Evolutionary conservation across 805 yeast genomes (phyloP).

Genomic region (Starmerella vitae): DNA sequence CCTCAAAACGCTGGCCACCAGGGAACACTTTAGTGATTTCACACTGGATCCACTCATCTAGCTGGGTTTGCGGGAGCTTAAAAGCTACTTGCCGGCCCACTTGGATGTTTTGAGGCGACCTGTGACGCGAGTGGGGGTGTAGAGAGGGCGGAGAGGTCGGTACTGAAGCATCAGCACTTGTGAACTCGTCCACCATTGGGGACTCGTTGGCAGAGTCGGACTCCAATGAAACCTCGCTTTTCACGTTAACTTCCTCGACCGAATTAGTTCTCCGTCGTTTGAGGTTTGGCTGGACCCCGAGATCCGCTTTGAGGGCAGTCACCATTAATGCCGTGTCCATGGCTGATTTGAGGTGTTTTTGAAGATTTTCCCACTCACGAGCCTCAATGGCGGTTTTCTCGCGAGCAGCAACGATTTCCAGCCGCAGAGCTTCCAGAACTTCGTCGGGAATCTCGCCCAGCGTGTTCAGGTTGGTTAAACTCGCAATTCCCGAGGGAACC

Average conservation of each 20-base stretch:
- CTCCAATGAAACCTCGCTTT: background rate
- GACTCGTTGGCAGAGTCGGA: background rate
- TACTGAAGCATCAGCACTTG: background rate
- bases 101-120: constrained; percentile 20
- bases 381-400: constrained; percentile 1
- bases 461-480: constrained; percentile 8
- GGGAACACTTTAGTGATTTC: constrained; percentile 64
- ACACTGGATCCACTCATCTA: constrained; percentile 92
- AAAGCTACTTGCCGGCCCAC: constrained; percentile 82
- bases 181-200: background rate
- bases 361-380: constrained; percentile 17
- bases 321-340: constrained; percentile 20
- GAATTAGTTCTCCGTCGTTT: constrained; percentile 16
- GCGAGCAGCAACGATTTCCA: constrained; percentile 2
- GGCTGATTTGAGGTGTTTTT: constrained; percentile 18
- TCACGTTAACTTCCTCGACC: background rate
- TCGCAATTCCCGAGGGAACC: constrained; percentile 10
- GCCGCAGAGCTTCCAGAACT: constrained; percentile 6
- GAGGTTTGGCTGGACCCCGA: constrained; percentile 1
- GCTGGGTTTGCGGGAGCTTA: constrained; percentile 53
- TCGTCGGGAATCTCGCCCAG: constrained; percentile 4
- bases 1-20: constrained; percentile 70
- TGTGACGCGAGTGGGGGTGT: background rate
- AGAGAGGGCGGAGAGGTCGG: background rate
- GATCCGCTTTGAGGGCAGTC: constrained; percentile 15